These are phyloP conservation scores for Trichoderma virens DNA, from an alignment of 495 filamentous ascomycete species.

Conservation along the genomic window DNA sequence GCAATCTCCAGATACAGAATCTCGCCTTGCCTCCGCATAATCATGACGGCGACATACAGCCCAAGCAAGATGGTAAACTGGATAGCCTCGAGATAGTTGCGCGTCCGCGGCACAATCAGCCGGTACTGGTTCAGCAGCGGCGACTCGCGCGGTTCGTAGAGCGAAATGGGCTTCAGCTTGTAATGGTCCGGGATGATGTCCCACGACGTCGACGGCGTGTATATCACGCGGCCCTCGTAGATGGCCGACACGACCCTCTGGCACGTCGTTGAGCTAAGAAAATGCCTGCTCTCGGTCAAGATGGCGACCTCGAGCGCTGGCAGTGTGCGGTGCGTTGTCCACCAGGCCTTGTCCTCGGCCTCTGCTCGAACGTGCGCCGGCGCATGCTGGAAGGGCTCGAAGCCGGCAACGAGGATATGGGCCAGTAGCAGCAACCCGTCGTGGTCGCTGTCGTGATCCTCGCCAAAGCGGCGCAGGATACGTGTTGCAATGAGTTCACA, in stretches of 20 bases:
- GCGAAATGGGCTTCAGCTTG: conserved; percentile 60
- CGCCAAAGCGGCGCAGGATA: conserved; percentile 58
- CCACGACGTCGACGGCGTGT: conserved; percentile 61
- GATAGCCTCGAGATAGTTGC: conserved; percentile 57
- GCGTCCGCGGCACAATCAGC: conserved; percentile 59
- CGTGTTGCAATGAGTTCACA: conserved; percentile 63
- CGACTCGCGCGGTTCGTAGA: conserved; percentile 59
- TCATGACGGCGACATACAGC: conserved; percentile 58
- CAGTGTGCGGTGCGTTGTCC: conserved; percentile 50
- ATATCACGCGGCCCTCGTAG: conserved; percentile 58
- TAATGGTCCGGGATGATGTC: conserved; percentile 68
- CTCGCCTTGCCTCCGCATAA: conserved; percentile 39
- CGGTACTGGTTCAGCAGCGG: conserved; percentile 69
- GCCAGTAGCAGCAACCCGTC: conserved; percentile 59
- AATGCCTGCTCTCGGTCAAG: conserved; percentile 57
- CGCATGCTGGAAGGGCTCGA: conserved; percentile 65
- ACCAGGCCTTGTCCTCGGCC: conserved; percentile 36
- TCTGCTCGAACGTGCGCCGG: conserved; percentile 48
- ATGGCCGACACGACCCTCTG: conserved; percentile 65
- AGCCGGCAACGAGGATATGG: conserved; percentile 64
- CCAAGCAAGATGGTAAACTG: conserved; percentile 58
- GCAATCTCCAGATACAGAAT: conserved; percentile 47
- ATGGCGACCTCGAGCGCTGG: conserved; percentile 66
- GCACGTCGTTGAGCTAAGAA: conserved; percentile 59
- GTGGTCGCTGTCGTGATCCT: conserved; percentile 52